Conservation (phyloP, 2,329 filamentous ascomycete species). For the Botryosphaeria dothidea region DNA sequence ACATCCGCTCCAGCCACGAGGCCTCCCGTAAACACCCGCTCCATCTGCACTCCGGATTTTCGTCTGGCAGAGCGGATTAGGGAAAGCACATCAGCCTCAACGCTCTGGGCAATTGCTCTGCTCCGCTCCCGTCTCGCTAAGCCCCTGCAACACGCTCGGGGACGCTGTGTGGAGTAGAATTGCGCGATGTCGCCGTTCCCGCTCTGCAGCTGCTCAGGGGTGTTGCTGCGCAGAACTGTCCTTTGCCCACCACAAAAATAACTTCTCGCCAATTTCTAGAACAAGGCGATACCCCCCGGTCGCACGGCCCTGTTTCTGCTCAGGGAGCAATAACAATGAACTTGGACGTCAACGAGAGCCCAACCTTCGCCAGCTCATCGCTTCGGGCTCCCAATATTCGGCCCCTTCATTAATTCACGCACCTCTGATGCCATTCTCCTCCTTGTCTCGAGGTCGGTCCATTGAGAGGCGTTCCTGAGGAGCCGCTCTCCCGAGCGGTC, state of each 20-base stretch:
- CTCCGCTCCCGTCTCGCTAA: constrained; percentile 16
- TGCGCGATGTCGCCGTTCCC: constrained; percentile 15
- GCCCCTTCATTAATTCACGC: background rate
- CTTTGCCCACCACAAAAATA: constrained; percentile 12
- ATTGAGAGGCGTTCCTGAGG: background rate
- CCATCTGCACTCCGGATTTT: constrained; percentile 18
- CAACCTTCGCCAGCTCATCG: background rate
- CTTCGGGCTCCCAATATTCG: background rate
- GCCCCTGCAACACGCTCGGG: constrained; percentile 7
- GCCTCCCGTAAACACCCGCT: constrained; percentile 16
- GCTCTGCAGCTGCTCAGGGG: constrained; percentile 6
- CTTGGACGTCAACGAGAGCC: no score
- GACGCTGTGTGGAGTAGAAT: constrained; percentile 15
- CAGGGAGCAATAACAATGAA: background rate
- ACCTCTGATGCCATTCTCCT: background rate
- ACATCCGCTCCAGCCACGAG: constrained; percentile 5
- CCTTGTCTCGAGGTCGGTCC: background rate
- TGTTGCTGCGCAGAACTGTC: background rate
- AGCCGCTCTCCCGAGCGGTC: background rate
- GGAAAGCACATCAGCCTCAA: constrained; percentile 16
- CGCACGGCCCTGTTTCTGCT: background rate
- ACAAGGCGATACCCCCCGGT: background rate
- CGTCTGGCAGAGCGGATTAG: constrained; percentile 5
- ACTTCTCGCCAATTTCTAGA: background rate
- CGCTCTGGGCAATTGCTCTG: constrained; percentile 12